Conservation (phyloP, 148 eudicot genomes). For the Rhododendron simsii region DNA sequence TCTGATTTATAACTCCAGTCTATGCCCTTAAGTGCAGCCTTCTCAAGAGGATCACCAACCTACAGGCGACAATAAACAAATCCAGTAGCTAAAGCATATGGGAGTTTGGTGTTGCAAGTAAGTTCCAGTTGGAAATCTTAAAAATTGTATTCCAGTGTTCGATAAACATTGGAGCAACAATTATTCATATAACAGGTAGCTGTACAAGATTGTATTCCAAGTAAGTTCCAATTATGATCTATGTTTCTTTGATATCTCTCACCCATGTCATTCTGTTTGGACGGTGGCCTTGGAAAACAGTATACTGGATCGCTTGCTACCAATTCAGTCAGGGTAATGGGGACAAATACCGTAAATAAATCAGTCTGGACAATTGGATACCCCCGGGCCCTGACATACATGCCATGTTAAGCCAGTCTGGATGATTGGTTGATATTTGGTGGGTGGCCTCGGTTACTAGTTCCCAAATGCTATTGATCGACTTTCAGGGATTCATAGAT, state of each 20-base stretch:
- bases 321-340: neutral
- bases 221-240: neutral
- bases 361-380: neutral
- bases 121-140: neutral
- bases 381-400: neutral
- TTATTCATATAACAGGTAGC: neutral
- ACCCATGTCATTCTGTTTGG: neutral
- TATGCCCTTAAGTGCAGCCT: constrained; percentile 94
- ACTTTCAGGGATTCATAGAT: neutral
- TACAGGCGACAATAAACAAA: constrained; percentile 17
- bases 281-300: neutral
- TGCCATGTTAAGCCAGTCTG: neutral
- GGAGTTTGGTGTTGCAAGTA: neutral
- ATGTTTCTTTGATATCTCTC: neutral
- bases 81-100: neutral
- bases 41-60: constrained; percentile 99
- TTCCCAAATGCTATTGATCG: neutral
- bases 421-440: neutral
- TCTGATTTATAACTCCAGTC: constrained; percentile 96
- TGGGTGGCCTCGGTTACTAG: neutral
- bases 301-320: neutral
- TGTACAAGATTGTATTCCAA: neutral
- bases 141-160: neutral
- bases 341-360: neutral
- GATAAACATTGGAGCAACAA: neutral